phyloP scores from a whole-genome alignment of 345 rosid genomes.

The Physaria fendleri region DNA sequence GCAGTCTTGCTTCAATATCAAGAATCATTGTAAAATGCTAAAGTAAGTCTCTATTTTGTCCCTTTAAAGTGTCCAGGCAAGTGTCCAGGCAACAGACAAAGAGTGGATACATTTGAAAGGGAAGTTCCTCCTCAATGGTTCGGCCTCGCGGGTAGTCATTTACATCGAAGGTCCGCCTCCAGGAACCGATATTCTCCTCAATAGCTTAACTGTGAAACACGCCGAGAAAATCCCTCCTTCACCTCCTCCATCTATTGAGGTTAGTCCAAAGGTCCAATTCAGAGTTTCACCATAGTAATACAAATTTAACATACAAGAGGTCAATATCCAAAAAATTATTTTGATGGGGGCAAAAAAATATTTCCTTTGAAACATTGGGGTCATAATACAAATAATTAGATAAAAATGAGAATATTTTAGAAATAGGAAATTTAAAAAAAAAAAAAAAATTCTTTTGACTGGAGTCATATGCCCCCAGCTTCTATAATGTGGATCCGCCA shows the following conservation, averaged over 20 bases:
- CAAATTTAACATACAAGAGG: not conserved
- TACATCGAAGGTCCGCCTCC: slow-evolving; percentile 90
- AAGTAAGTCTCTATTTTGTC: slow-evolving; percentile 34
- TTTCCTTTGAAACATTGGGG: too few species aligned
- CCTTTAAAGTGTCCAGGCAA: slow-evolving; percentile 59
- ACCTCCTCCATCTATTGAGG: slow-evolving; percentile 59
- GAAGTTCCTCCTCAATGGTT: slow-evolving; percentile 78
- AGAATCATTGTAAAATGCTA: slow-evolving; percentile 52
- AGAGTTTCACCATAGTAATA: slow-evolving; percentile 46
- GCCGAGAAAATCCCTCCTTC: slow-evolving; percentile 69
- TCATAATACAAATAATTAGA: too few species aligned
- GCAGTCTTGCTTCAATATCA: not conserved
- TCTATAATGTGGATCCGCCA: too few species aligned
- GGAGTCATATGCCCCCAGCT: too few species aligned
- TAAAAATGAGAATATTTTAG: too few species aligned
- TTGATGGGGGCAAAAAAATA: too few species aligned
- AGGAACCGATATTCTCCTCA: slow-evolving; percentile 77
- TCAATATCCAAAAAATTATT: too few species aligned
- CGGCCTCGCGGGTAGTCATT: slow-evolving; percentile 56
- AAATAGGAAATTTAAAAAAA: too few species aligned
- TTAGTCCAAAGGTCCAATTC: slow-evolving; percentile 57
- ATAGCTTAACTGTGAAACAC: slow-evolving; percentile 57
- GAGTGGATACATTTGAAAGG: slow-evolving; percentile 74
- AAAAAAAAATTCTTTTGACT: too few species aligned
- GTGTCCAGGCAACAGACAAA: slow-evolving; percentile 73